phyloP scores from a whole-genome alignment of 2,329 filamentous ascomycete genomes.

The Microcyclospora tardicrescens region DNA sequence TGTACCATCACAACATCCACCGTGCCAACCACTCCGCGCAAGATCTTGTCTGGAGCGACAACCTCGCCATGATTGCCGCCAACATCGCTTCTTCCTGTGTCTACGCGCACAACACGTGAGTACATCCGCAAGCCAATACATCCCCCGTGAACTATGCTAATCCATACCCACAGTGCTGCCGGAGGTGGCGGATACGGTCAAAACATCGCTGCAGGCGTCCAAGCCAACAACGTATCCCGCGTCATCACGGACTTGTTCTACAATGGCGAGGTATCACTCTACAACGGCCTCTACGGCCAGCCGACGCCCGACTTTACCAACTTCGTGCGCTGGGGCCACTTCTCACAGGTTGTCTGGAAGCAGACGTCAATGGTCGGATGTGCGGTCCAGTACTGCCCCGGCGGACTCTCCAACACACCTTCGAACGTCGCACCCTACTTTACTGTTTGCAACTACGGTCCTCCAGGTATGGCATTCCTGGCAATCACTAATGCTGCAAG shows the following conservation, averaged over 20 bases:
- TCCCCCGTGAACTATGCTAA: not conserved
- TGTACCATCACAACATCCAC: conserved; percentile 75
- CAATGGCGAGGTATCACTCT: conserved; percentile 58
- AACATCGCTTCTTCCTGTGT: conserved; percentile 53
- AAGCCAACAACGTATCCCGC: conserved; percentile 43
- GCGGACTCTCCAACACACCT: conserved; percentile 36
- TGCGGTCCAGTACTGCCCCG: conserved; percentile 42
- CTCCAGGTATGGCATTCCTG: conserved; percentile 56
- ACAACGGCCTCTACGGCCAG: conserved; percentile 42
- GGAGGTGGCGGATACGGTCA: conserved; percentile 65
- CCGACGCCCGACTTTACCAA: conserved; percentile 45
- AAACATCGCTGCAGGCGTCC: conserved; percentile 67
- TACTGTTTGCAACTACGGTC: conserved; percentile 81
- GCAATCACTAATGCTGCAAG: not conserved
- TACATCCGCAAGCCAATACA: conserved; percentile 8
- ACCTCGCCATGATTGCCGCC: conserved; percentile 51
- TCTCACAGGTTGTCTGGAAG: conserved; percentile 64
- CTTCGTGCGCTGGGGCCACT: conserved; percentile 61
- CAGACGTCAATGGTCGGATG: conserved; percentile 52
- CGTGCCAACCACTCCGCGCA: conserved; percentile 69
- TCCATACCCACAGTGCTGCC: conserved; percentile 31
- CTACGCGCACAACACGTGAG: conserved; percentile 66
- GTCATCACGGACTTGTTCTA: conserved; percentile 80
- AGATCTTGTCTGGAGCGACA: conserved; percentile 51
- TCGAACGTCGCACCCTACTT: conserved; percentile 43